phyloP scores from a whole-genome alignment of 192 early-diverging fungal genomes.

The Backusella tuberculispora region DNA sequence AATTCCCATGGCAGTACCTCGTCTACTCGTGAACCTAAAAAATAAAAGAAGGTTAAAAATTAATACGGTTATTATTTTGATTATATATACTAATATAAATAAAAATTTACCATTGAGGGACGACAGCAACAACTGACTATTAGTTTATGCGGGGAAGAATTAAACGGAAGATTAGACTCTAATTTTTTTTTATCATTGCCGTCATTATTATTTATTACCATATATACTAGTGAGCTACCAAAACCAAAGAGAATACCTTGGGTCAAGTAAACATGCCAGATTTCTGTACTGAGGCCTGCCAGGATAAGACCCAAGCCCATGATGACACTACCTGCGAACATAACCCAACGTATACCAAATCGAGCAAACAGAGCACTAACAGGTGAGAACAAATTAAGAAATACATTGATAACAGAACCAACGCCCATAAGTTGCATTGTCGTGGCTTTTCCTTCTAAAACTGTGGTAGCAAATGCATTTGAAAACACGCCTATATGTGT shows the following conservation, averaged over 20 bases:
- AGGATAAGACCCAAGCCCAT: constrained; percentile 33
- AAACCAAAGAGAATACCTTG: constrained; percentile 64
- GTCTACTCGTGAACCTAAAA: constrained; percentile 41
- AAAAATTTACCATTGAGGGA: constrained; percentile 58
- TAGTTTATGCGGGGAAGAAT: not conserved
- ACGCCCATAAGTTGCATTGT: constrained; percentile 34
- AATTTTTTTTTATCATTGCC: not conserved
- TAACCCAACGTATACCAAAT: constrained; percentile 18
- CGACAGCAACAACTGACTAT: constrained; percentile 27
- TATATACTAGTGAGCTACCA: constrained; percentile 43
- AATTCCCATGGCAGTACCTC: constrained; percentile 64
- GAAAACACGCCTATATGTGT: constrained; percentile 32
- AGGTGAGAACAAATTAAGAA: constrained; percentile 24
- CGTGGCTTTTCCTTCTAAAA: constrained; percentile 12
- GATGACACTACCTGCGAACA: constrained; percentile 27
- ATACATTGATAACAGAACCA: constrained; percentile 5
- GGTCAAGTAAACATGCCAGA: constrained; percentile 64
- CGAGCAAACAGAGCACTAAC: constrained; percentile 11
- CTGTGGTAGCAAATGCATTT: constrained; percentile 13
- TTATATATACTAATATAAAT: not conserved
- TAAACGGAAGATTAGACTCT: not conserved
- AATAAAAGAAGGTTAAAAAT: not conserved
- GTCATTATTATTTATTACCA: not conserved
- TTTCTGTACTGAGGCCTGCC: constrained; percentile 41
- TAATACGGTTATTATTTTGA: not conserved